phyloP scores from a whole-genome alignment of 1,284 basidiomycete species.

The Inonotus obliquus region DNA sequence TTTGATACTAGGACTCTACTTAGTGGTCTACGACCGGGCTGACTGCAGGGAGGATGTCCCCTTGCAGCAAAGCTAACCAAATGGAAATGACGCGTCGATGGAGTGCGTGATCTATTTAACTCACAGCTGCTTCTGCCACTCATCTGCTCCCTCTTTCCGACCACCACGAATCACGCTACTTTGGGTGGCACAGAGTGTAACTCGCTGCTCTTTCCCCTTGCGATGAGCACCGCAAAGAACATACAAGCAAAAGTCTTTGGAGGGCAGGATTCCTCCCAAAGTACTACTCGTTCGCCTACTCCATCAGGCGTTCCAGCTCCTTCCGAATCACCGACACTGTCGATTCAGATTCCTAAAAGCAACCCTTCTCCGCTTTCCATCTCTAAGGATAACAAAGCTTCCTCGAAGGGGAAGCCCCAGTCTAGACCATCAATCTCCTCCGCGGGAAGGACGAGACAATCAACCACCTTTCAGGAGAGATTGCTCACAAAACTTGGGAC shows the following conservation, averaged over 20 bases:
- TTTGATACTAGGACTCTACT: too few relatives aligned
- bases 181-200: background rate
- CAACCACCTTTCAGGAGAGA: slow-evolving; percentile 45
- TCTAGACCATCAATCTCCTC: slow-evolving; percentile 10
- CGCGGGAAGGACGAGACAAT: slow-evolving; percentile 23
- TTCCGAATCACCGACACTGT: slow-evolving; percentile 46
- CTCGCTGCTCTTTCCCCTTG: background rate
- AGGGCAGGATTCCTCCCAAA: slow-evolving; percentile 30
- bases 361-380: slow-evolving; percentile 26
- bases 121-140: too few relatives aligned
- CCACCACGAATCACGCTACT: background rate
- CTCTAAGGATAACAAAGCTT: slow-evolving; percentile 33
- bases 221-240: slow-evolving; percentile 48
- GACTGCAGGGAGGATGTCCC: too few relatives aligned
- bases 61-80: too few relatives aligned
- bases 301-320: slow-evolving; percentile 27
- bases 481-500: slow-evolving; percentile 54
- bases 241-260: slow-evolving; percentile 78
- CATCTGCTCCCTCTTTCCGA: background rate
- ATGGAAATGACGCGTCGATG: too few relatives aligned
- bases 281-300: slow-evolving; percentile 20
- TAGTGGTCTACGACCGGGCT: too few relatives aligned
- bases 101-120: too few relatives aligned
- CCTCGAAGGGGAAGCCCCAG: slow-evolving; percentile 21
- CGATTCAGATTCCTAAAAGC: slow-evolving; percentile 75